Evolutionary conservation across 2,329 filamentous ascomycete species (phyloP), one percentile per base, ranked within the genome.

Genomic region (Fusarium burgessii): DNA sequence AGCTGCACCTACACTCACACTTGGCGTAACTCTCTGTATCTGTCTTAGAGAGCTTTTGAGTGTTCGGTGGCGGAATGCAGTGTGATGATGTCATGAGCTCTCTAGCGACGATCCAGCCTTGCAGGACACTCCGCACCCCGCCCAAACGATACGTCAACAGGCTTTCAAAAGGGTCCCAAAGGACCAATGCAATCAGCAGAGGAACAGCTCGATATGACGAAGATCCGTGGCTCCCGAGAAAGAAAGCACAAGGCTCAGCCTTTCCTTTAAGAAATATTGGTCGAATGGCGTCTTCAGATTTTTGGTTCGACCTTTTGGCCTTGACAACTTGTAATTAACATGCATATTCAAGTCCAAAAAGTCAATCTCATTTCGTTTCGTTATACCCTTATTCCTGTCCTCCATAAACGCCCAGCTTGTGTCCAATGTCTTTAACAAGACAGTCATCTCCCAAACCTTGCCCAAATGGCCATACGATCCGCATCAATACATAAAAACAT

Each of bases 51-150:
- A 47, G 51, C 51, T 57, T 38, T 47, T 20, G 33, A 36, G n/a
- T 61, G 59, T 56, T 64, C 50, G 72, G 71, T 72, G 71, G 74
- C 66, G 77, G 75, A 74, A 77, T 77, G 77, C 72, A 71, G 61
- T 62, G 77, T 81, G 79, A 81, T 81, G 79, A 81, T 81, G 79
- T 81, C 79, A 81, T 80, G 29, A 50, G 43, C 58, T 45, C 54
- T 38, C 27, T 54, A 49, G 56, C 55, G 38, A 57, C 43, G 68
- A 71, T 71, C 64, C 60, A 65, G 70, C 57, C 50, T 54, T 70
- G 62, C 57, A 55, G 65, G 63, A 69, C 62, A 66, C 68, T 70
- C 66, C 67, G 63, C 68, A 68, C 69, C 70, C 70, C 61, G 60
- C 42, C 29, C 55, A 58, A 47, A 59, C 60, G 43, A 72, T 70